Conservation (phyloP, 1,284 basidiomycete genomes). For the Puccinia novopanici region DNA sequence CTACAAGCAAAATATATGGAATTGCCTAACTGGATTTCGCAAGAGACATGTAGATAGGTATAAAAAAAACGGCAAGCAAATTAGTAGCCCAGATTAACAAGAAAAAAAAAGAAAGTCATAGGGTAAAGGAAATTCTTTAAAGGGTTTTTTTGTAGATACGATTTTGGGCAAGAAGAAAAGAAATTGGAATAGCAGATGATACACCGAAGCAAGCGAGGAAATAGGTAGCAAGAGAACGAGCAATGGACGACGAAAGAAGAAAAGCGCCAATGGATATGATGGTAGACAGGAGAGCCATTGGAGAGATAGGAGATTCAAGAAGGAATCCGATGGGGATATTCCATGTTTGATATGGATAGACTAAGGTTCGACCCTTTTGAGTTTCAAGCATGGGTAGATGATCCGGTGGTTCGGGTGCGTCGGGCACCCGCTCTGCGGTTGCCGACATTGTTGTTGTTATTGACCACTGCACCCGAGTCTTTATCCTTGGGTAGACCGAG, state of each 20-base stretch:
- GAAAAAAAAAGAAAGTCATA: too few relatives aligned
- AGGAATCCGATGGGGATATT: background rate
- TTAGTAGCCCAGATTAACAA: too few relatives aligned
- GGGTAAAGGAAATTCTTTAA: too few relatives aligned
- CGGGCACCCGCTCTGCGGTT: background rate
- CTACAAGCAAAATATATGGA: too few relatives aligned
- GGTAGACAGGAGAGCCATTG: background rate
- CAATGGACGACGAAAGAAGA: background rate
- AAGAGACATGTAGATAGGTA: too few relatives aligned
- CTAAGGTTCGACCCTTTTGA: too few relatives aligned
- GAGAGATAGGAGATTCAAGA: background rate
- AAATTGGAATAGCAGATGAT: background rate
- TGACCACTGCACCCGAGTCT: background rate
- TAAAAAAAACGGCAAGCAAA: too few relatives aligned
- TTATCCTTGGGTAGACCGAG: conserved; percentile 53
- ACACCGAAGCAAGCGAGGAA: background rate
- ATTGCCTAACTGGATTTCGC: too few relatives aligned
- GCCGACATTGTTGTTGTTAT: background rate
- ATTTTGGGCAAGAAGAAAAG: background rate
- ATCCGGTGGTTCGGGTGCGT: background rate
- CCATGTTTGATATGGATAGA: too few relatives aligned
- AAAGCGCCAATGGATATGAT: background rate
- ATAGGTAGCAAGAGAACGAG: background rate
- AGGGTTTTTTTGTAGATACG: background rate
- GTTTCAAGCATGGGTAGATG: too few relatives aligned